Evolutionary conservation across 192 early-diverging fungal genomes (phyloP).

Genomic region (Coemansia sp.): DNA sequence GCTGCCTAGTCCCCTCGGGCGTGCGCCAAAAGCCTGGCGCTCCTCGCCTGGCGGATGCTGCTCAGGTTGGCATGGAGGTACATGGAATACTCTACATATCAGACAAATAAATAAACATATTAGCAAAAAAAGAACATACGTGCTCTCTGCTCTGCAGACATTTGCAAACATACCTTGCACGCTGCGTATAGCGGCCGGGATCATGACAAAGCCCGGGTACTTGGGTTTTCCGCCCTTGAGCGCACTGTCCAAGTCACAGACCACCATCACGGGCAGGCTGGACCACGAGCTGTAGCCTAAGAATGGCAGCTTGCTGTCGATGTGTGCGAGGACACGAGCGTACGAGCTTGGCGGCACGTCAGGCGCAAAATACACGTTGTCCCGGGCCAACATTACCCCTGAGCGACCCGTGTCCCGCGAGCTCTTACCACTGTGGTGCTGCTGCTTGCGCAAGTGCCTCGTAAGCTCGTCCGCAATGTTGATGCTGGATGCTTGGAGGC

Average conservation of each 20-base stretch:
- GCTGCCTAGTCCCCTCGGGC: not conserved
- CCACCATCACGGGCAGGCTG: slow-evolving; percentile 48
- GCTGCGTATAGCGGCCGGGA: slow-evolving; percentile 11
- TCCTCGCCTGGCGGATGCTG: slow-evolving; percentile 6
- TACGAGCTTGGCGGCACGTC: slow-evolving; percentile 24
- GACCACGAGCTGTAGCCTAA: slow-evolving; percentile 38
- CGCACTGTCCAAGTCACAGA: slow-evolving; percentile 25
- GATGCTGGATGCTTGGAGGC: slow-evolving; percentile 1
- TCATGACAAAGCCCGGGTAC: slow-evolving; percentile 44
- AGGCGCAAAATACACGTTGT: slow-evolving; percentile 37
- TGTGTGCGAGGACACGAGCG: not conserved
- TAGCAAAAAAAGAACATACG: not conserved
- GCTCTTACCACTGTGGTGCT: not conserved
- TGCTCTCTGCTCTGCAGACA: no score
- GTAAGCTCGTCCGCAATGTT: not conserved
- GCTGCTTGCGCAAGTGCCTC: not conserved
- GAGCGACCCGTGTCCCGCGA: slow-evolving; percentile 7
- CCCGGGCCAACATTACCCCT: slow-evolving; percentile 13
- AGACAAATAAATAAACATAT: not conserved
- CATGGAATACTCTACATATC: slow-evolving; percentile 15
- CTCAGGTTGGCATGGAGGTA: slow-evolving; percentile 14
- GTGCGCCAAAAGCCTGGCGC: not conserved
- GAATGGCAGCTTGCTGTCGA: slow-evolving; percentile 32
- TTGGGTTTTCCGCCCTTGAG: slow-evolving; percentile 8
- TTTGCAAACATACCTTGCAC: slow-evolving; percentile 5